Evolutionary conservation across 805 yeast species (phyloP), one percentile per base, ranked within the genome.

Genomic region (Monosporozyma solicola): DNA sequence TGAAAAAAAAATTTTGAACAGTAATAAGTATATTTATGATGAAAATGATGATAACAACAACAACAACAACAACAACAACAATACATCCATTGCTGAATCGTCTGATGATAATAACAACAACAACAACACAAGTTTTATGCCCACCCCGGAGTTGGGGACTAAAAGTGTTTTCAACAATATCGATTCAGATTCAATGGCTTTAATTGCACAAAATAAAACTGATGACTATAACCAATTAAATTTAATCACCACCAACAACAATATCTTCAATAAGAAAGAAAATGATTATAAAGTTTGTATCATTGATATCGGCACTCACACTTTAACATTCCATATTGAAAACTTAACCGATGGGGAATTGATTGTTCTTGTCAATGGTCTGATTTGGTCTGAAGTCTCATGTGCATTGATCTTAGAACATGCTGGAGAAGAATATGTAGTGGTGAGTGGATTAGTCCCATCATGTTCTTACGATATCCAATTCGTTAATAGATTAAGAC

Each of bases 381-480:
- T 84, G 24, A 74, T 79, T 13, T 84, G 90, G 90, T 78, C 82
- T 27, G 87, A 83, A 61, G 80, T 81, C 1, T 74, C 82, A 0
- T 73, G 79, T 41, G 81, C 81, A 8, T 55, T 67, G 2, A 57
- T 63, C 7, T 51, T 62, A 48, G 71, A 73, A 15, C 63, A 72
- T 16, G 70, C 70, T 24, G 75, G 75, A 33, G 77, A 78, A 47
- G 79, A 78, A 51, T 69, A 76, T 50, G 74, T 82, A n/a, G 75
- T 82, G 1, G 80, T 84, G 16, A 78, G 81, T 58, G 89, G 89
- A 0, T 68, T 84, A 41, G 80, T 83, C 32, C 87, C 88, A 1
- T 63, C 76, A 20, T 79, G 85, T 10, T 84, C 82, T 55, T 85
- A 84, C 56, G 84, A 81, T 56, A 74, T 84, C 49, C 75, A 73